These are phyloP conservation scores for Alloteropsis angusta DNA, from an alignment of 202 grass and related monocot species.

Conservation along the genomic window DNA sequence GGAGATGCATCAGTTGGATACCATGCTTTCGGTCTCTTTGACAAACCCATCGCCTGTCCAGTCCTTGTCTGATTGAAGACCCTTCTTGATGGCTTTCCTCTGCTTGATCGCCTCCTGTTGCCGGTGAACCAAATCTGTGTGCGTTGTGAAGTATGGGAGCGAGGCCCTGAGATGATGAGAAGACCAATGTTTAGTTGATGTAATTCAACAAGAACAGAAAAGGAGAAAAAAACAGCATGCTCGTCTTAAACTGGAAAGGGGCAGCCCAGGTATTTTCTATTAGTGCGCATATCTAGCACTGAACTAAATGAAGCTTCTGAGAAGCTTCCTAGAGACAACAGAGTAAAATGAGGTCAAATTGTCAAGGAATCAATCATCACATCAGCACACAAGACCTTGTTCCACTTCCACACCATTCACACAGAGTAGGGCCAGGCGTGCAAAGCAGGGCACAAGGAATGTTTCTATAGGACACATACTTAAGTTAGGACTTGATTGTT, in stretches of 20 bases:
- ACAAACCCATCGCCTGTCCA: conserved; percentile 97
- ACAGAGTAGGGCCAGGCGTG: conserved; percentile 27
- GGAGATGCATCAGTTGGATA: conserved; percentile 57
- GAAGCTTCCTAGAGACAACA: conserved; percentile 8
- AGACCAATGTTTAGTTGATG: neutral
- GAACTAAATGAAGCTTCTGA: neutral
- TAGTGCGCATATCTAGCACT: neutral
- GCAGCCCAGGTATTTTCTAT: neutral
- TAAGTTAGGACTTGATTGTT: neutral
- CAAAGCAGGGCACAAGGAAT: neutral
- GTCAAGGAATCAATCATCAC: conserved; percentile 25
- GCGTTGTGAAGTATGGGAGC: conserved; percentile 82
- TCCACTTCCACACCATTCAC: conserved; percentile 16
- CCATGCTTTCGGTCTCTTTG: conserved; percentile 89
- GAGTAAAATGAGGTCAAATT: conserved; percentile 13
- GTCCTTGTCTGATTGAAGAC: conserved; percentile 84
- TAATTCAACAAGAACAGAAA: neutral
- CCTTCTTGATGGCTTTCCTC: conserved; percentile 65
- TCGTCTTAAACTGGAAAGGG: neutral
- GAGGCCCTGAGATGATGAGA: conserved; percentile 44
- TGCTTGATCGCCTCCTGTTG: conserved; percentile 77
- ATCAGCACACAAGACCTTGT: neutral
- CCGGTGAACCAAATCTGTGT: conserved; percentile 75
- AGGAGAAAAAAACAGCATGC: neutral
- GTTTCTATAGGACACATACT: neutral